Conservation (phyloP, 2,329 filamentous ascomycete species). For the Sarocladium strictum region DNA sequence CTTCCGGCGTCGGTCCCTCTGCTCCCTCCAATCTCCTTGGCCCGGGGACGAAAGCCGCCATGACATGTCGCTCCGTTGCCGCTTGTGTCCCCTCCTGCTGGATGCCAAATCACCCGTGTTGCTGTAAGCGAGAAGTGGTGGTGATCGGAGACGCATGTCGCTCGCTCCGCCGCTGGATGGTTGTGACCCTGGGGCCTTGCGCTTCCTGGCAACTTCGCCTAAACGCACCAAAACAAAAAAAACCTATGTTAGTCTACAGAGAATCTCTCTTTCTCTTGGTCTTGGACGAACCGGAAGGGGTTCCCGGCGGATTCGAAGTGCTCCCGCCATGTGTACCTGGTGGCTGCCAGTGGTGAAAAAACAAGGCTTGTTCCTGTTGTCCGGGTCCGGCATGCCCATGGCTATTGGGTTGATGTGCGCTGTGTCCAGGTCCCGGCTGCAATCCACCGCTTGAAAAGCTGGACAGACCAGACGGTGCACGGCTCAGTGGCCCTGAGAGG, state of each 20-base stretch:
- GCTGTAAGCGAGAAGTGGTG: slow-evolving; percentile 23
- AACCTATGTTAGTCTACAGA: slow-evolving; percentile 32
- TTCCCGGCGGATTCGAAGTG: slow-evolving; percentile 60
- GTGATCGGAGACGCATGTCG: slow-evolving; percentile 21
- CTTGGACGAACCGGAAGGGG: slow-evolving; percentile 67
- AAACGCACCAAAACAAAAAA: slow-evolving; percentile 33
- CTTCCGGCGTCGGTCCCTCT: slow-evolving; percentile 16
- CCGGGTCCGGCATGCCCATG: slow-evolving; percentile 48
- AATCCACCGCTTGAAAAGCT: background rate
- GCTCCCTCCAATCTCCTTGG: slow-evolving; percentile 16
- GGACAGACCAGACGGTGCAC: slow-evolving; percentile 15
- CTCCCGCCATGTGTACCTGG: slow-evolving; percentile 57
- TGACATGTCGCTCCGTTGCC: slow-evolving; percentile 31
- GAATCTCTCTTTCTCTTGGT: slow-evolving; percentile 41
- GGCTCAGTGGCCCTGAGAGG: slow-evolving; percentile 33
- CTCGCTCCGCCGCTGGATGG: slow-evolving; percentile 13
- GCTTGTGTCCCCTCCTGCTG: slow-evolving; percentile 24
- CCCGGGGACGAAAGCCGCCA: slow-evolving; percentile 24
- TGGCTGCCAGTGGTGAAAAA: slow-evolving; percentile 91
- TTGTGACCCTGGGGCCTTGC: slow-evolving; percentile 58
- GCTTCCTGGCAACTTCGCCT: slow-evolving; percentile 77
- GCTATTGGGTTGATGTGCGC: slow-evolving; percentile 35
- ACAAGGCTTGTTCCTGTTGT: slow-evolving; percentile 66
- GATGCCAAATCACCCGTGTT: slow-evolving; percentile 15
- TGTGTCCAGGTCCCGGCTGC: slow-evolving; percentile 16